phyloP scores from a whole-genome alignment of 2,329 filamentous ascomycete genomes.

The Dothidotthia symphoricarpi region DNA sequence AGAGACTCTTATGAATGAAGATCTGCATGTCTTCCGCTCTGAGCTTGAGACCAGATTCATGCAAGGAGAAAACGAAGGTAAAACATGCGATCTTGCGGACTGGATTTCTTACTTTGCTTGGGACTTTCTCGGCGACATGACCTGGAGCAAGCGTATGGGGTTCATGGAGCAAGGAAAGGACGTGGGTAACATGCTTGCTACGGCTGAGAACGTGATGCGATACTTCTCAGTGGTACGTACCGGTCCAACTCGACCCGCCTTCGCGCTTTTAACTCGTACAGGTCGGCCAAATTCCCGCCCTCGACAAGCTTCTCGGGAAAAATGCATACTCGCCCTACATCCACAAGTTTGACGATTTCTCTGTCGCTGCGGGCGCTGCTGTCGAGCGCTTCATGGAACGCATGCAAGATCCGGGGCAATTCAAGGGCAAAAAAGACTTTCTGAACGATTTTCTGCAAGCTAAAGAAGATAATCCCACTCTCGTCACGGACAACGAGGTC shows the following conservation, averaged over 20 bases:
- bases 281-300: conserved; percentile 32
- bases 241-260: background rate
- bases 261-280: conserved; percentile 2
- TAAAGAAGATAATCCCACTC: conserved; percentile 13
- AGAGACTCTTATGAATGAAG: conserved; percentile 28
- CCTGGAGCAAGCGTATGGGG: conserved; percentile 44
- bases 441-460: conserved; percentile 22
- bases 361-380: conserved; percentile 19
- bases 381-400: conserved; percentile 23
- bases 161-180: conserved; percentile 46
- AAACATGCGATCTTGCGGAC: conserved; percentile 33
- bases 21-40: conserved; percentile 19
- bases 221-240: conserved; percentile 29
- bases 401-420: conserved; percentile 15
- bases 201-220: conserved; percentile 37
- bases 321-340: conserved; percentile 20
- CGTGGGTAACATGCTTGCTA: conserved; percentile 36
- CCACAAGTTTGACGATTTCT: conserved; percentile 24
- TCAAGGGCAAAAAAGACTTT: conserved; percentile 22
- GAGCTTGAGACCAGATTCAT: conserved; percentile 31
- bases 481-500: conserved; percentile 32
- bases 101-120: conserved; percentile 36
- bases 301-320: conserved; percentile 28
- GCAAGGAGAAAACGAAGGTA: conserved; percentile 20
- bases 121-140: conserved; percentile 42